These are phyloP conservation scores for Globisporangium heterothallicum DNA, from an alignment of 352 stramenopile species.

Conservation along the genomic window DNA sequence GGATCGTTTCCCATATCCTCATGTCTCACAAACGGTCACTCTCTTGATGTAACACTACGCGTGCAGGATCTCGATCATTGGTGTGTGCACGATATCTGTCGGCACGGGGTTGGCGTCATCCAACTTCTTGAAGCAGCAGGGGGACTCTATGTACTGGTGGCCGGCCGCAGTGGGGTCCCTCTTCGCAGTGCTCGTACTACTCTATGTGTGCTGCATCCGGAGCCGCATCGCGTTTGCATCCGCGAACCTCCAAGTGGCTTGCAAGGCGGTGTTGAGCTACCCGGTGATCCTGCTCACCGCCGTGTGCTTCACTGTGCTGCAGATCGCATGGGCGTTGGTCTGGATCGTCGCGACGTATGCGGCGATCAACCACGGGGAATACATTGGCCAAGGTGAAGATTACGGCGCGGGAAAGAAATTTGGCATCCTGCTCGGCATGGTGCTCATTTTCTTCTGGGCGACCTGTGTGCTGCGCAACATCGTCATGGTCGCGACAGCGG, in stretches of 20 bases:
- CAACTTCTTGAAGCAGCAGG: constrained; percentile 34
- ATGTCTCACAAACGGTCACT: no score
- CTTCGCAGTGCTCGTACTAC: constrained; percentile 36
- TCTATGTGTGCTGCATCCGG: constrained; percentile 57
- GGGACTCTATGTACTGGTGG: constrained; percentile 45
- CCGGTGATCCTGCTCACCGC: constrained; percentile 60
- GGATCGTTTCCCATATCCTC: background rate
- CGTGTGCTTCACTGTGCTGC: constrained; percentile 63
- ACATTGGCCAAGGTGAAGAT: constrained; percentile 25
- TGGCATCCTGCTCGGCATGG: constrained; percentile 43
- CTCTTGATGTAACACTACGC: no score
- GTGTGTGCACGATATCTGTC: constrained; percentile 36
- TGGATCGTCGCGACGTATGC: constrained; percentile 71
- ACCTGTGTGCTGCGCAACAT: constrained; percentile 71
- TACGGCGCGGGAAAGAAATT: constrained; percentile 32
- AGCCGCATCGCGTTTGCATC: constrained; percentile 67
- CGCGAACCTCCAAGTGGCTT: constrained; percentile 75
- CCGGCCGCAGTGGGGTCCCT: constrained; percentile 31
- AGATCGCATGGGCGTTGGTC: constrained; percentile 67
- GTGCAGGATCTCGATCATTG: constrained; percentile 32
- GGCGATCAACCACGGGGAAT: constrained; percentile 50
- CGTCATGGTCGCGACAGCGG: constrained; percentile 73
- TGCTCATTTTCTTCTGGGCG: constrained; percentile 82
- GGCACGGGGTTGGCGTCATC: constrained; percentile 28
- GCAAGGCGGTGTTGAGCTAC: constrained; percentile 71